Base-by-base conservation (phyloP, 1,284 basidiomycete genomes). In the Afroboletus lepidellus region DNA sequence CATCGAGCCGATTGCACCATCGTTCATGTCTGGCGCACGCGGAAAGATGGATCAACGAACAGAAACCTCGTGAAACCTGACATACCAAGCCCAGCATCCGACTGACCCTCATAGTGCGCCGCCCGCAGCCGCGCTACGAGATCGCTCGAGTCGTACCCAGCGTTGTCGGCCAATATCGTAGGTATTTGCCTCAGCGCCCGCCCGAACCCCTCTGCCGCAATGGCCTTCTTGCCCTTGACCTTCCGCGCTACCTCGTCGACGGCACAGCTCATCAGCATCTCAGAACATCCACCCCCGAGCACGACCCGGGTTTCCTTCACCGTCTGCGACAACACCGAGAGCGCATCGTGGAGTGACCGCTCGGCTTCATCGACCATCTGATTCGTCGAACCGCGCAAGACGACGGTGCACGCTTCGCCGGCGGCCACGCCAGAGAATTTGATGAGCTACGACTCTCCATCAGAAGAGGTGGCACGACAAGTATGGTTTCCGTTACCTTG, bases 351-450 rank as follows among this genome's bases (percentile, higher is more conserved):
- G 44, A 99, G 75, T 3, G 97, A 98, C 18, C 97, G 87, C 67
- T 99, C 97, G 4, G 97, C 97, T 73, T 99, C 97, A 66, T 99
- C 97, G 23, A 99, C 87, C 96, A 99, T 99, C 70, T 99, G 97
- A 53, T 87, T 87, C 25, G 97, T 99, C 9, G 94, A 97, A 21
- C 97, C 97, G 21, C 96, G 90, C 4, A 99, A 80, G 13, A 99
- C 95, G 44, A 99, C 94, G 0, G 97, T 99, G 72, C 97, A 99
- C n/a, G 97, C 97, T 72, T 98, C 87, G 24, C 96, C 96, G 25
- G 96, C 95, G 13, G 95, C 94, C 36, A 99, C 96, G 38, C 96
- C 97, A 6, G 94, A 98, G 77, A 99, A 99, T 75, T 98, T 98
- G 79, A 98, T 97, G 57, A 99, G 79, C 93, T 98, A 66, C 1